These are phyloP conservation scores for Fraxinus pennsylvanica DNA, from an alignment of 257 asterid genomes.

Conservation along the genomic window DNA sequence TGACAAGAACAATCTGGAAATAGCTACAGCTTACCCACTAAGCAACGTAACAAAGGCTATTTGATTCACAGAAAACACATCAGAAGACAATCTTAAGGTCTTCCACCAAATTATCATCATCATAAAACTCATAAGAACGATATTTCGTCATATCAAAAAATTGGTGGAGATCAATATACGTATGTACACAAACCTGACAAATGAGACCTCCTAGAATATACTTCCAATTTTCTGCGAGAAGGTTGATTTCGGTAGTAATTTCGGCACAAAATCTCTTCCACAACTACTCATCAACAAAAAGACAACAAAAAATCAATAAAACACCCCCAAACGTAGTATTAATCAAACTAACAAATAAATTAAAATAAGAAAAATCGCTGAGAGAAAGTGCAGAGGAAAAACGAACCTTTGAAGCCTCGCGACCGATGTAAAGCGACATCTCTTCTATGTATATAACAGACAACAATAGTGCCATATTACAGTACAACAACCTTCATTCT, in stretches of 20 bases:
- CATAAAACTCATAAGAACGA: not conserved
- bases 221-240: slow-evolving; percentile 72
- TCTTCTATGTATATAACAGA: slow-evolving; percentile 29
- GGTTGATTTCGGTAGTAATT: slow-evolving; percentile 54
- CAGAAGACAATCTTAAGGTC: not conserved
- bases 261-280: slow-evolving; percentile 72
- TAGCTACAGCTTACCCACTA: slow-evolving; percentile 15
- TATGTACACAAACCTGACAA: slow-evolving; percentile 53
- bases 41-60: slow-evolving; percentile 18
- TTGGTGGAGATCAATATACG: not conserved
- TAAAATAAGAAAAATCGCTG: not conserved
- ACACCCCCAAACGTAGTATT: slow-evolving; percentile 4
- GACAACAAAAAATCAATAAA: not conserved
- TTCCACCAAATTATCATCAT: not conserved
- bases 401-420: slow-evolving; percentile 94
- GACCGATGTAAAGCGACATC: slow-evolving; percentile 94
- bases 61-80: not conserved
- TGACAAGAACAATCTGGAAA: slow-evolving; percentile 7
- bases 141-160: not conserved
- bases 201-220: slow-evolving; percentile 64
- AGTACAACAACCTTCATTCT: slow-evolving; percentile 47
- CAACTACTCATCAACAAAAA: slow-evolving; percentile 38
- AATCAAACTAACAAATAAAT: slow-evolving; percentile 8
- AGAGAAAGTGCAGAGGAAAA: not conserved
- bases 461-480: slow-evolving; percentile 62